Evolutionary conservation across 148 eudicot species (phyloP), one percentile per base, ranked within the genome.

Genomic region (Rhododendron griersonianum): DNA sequence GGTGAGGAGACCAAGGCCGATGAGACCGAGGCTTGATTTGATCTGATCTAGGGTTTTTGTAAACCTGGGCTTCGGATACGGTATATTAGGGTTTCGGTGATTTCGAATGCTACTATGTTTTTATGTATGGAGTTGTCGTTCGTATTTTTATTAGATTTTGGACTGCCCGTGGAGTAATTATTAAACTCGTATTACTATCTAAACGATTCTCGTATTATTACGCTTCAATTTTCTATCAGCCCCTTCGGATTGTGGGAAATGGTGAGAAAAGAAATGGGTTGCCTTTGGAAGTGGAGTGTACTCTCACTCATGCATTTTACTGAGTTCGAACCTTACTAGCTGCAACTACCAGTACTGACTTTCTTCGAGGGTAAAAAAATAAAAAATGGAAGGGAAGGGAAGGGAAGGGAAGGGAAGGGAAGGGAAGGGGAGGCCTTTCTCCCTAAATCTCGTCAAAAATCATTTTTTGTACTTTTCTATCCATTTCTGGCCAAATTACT

Each of bases 1-100:
- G 18, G 37, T 41, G 86, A 84, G 86, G 86, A 75, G 57, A 73
- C 33, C 79, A 55, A 81, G 23, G 7, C 86, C 37, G 86, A 37
- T 39, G 51, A 84, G 37, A 33, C 33, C 14, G 81, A 84, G 75
- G 44, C 41, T 69, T 83, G 85, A 37, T 63, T 77, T 83, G 85
- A 39, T 63, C 78, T 71, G 41, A 28, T 19, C 78, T 59, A 84
- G 51, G 71, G 50, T 15, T 71, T 55, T 23, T 11, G 6, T 18
- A 18, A 57, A 18, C 76, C 23, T 35, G 11, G 23, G 48, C 37
- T 51, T 19, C 44, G 7, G 28, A 33, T 84, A 18, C 51, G 75
- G 51, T 82, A 82, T 61, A 63, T 57, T 81, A 63, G 84, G 84
- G 51, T 19, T 61, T 82, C 14, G 14, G 69, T 5, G 5, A 84